Conservation (phyloP, 164 flowering plant species). For the Warburgia ugandensis region DNA sequence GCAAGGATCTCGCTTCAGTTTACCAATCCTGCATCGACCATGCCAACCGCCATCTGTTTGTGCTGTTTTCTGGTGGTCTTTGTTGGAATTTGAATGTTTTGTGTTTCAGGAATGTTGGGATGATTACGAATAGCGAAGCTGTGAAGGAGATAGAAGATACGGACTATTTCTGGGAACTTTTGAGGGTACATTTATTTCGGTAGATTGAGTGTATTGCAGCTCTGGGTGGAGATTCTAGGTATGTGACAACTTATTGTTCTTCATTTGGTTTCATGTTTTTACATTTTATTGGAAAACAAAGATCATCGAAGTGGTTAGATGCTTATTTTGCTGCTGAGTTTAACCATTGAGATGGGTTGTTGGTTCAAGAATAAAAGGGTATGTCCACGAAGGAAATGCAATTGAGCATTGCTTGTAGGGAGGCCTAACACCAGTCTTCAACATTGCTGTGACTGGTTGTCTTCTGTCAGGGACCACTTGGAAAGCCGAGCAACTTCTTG, state of each 20-base stretch:
- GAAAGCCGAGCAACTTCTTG: constrained; percentile 84
- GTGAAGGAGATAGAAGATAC: constrained; percentile 75
- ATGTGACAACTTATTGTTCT: constrained; percentile 23
- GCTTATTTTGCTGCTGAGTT: constrained; percentile 72
- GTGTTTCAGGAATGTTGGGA: constrained; percentile 41
- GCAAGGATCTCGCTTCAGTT: no score
- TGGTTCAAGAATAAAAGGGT: constrained; percentile 70
- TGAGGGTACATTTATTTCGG: constrained; percentile 84
- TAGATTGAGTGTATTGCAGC: constrained; percentile 73
- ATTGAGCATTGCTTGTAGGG: constrained; percentile 68
- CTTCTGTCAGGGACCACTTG: constrained; percentile 59
- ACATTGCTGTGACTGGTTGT: constrained; percentile 68
- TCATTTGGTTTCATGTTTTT: neutral
- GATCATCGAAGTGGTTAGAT: no score
- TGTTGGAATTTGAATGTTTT: constrained; percentile 1
- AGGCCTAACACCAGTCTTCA: constrained; percentile 70
- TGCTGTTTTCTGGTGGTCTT: no score
- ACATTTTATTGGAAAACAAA: neutral
- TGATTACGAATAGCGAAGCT: constrained; percentile 43
- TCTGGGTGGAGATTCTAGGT: constrained; percentile 73
- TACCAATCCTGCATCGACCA: no score
- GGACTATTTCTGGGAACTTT: constrained; percentile 89
- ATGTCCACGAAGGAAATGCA: constrained; percentile 78
- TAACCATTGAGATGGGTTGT: constrained; percentile 79
- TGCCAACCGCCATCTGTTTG: no score